Conservation (phyloP, 2,329 filamentous ascomycete genomes). For the Colletotrichum sp. region DNA sequence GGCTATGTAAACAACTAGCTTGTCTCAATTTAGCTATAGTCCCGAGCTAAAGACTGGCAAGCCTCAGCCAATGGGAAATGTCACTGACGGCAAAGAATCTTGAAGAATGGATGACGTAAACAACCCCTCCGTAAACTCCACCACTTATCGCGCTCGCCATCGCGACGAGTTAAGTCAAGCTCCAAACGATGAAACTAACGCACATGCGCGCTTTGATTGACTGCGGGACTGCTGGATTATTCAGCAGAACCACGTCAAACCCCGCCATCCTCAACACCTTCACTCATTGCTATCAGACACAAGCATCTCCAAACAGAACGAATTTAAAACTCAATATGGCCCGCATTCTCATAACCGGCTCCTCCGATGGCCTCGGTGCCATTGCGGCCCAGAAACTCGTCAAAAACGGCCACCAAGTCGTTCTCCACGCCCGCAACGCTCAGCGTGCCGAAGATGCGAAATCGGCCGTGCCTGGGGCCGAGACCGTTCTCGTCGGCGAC, state of each 20-base stretch:
- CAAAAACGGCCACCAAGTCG: conserved; percentile 56
- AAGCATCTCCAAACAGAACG: neutral
- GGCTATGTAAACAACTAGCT: neutral
- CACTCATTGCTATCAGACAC: neutral
- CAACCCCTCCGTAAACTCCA: neutral
- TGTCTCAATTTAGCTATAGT: neutral
- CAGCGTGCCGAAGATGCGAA: conserved; percentile 54
- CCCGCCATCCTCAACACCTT: neutral
- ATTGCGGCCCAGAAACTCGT: conserved; percentile 53
- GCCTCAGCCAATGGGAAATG: neutral
- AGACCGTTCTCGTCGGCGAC: conserved; percentile 56
- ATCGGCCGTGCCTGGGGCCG: conserved; percentile 51
- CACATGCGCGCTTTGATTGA: neutral
- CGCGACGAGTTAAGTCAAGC: neutral
- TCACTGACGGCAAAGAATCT: neutral
- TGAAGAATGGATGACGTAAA: neutral
- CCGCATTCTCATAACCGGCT: conserved; percentile 52
- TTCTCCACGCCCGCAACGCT: conserved; percentile 61
- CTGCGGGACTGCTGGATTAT: neutral
- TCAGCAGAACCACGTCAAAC: neutral
- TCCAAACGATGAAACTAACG: neutral
- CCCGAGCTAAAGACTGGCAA: neutral
- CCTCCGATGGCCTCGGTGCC: conserved; percentile 60
- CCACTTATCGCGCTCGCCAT: neutral
- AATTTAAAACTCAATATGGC: neutral